A percentile compares a stretch with the other conserved stretches of the same genome.
Evolutionary conservation across 1,284 basidiomycete species (phyloP).

Genomic region (Trichosporon faecale): DNA sequence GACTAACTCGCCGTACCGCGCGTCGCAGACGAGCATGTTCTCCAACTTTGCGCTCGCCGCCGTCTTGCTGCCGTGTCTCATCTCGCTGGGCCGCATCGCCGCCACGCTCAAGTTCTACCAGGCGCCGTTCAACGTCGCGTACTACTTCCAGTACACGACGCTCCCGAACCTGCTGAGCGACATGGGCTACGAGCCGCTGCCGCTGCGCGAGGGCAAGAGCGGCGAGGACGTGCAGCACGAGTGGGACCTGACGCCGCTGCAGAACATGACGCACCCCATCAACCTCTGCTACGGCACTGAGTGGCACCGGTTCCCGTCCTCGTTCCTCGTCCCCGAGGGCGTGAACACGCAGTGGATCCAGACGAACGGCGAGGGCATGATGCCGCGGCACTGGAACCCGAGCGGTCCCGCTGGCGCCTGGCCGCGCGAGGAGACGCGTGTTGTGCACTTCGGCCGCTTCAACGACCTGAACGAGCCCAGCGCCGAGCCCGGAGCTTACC

Average conservation of each 20-base stretch:
- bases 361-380: conserved; percentile 81
- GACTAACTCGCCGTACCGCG: conserved; percentile 82
- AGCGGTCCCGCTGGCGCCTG: conserved; percentile 53
- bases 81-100: conserved; percentile 75
- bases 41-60: conserved; percentile 69
- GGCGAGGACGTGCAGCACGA: conserved; percentile 59
- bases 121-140: conserved; percentile 73
- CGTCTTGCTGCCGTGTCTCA: conserved; percentile 61
- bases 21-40: conserved; percentile 72
- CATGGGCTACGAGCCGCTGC: conserved; percentile 61
- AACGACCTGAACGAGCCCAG: conserved; percentile 83
- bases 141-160: conserved; percentile 72
- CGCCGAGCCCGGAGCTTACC: conserved; percentile 67
- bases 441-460: conserved; percentile 61
- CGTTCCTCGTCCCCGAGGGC: conserved; percentile 80
- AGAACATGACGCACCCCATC: conserved; percentile 61
- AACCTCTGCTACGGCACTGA: conserved; percentile 89
- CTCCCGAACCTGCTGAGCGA: conserved; percentile 73
- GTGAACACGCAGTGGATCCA: conserved; percentile 81
- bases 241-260: conserved; percentile 68
- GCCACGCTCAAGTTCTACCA: conserved; percentile 88
- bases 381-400: conserved; percentile 62
- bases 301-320: conserved; percentile 92
- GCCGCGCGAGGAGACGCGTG: conserved; percentile 65
- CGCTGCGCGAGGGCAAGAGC: conserved; percentile 34